Base-by-base conservation (phyloP, 805 yeast species). In the Wickerhamomyces strasburgensis region DNA sequence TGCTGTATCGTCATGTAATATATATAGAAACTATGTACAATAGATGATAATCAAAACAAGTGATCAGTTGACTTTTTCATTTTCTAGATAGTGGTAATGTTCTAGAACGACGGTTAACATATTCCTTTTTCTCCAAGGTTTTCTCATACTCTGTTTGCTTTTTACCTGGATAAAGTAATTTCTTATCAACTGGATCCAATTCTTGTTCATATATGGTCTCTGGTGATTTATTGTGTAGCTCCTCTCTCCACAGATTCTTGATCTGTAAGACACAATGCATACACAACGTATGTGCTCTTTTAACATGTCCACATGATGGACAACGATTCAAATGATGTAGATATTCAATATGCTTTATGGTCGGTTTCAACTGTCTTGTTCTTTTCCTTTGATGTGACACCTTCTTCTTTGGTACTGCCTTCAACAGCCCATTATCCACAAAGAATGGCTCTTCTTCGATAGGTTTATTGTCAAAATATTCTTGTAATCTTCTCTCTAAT, bases 361-460 rank as follows among this genome's bases (percentile, higher is more conserved):
- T 94, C 4, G 90, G 86, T 6, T 87, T 88, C 47, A 85, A 75
- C 49, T 83, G 77, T 64, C 89, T 78, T 57, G 76, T 81, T 61
- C 97, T 80, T 54, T 85, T 84, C 61, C 86, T 84, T 65, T 77
- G 77, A 58, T 87, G 86, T 6, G 98, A 87, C 2, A 78, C 78
- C 61, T 88, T 89, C 75, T 89, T 88, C 70, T 93, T 93, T 38
- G 98, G 98, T 6, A 80, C 97, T 5, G 98, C 98, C 48, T 69
- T 68, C 37, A 86, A 65, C 21, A 84, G 73, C n/a, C 94, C 95
- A 47, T 78, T 72, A 48, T 78, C 84, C 21, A 69, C 60, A 59
- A 71, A 69, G 40, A 65, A 59, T 14, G 60, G 70, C 21, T 53
- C 54, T 9, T 57, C n/a, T 13, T 41, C 60, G 6, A 48, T 40